Conservation (phyloP, 306 rosid genomes). For the Begonia peltatifolia region DNA sequence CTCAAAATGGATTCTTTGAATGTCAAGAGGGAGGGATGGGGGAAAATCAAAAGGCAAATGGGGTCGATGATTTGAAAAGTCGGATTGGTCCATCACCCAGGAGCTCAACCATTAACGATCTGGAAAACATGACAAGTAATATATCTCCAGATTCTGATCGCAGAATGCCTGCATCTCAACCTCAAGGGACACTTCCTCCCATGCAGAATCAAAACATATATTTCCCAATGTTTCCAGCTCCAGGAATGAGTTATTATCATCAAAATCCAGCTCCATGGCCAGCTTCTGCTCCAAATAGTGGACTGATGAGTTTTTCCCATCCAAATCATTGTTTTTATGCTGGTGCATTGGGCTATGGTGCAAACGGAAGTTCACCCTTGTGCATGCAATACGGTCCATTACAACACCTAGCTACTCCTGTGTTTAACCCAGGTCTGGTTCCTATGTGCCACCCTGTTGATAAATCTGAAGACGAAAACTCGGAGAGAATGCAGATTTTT, state of each 20-base stretch:
- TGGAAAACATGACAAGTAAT: conserved; percentile 19
- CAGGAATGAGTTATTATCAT: conserved; percentile 66
- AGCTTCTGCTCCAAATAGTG: conserved; percentile 46
- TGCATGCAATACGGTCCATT: conserved; percentile 74
- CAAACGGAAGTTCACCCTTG: conserved; percentile 57
- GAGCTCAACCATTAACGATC: conserved; percentile 26
- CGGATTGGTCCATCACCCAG: conserved; percentile 20
- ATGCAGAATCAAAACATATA: conserved; percentile 48
- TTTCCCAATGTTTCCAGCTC: conserved; percentile 56
- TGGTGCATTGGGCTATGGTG: conserved; percentile 68
- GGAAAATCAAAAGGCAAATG: conserved; percentile 13
- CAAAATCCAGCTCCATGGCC: conserved; percentile 91
- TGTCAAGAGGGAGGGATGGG: conserved; percentile 29
- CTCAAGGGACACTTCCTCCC: conserved; percentile 37
- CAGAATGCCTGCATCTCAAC: too few species aligned
- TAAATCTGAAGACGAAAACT: conserved; percentile 25
- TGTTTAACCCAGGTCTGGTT: conserved; percentile 39
- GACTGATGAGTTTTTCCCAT: conserved; percentile 53
- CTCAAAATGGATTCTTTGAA: conserved; percentile 37
- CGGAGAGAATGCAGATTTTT: conserved; percentile 24
- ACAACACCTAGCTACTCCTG: conserved; percentile 53
- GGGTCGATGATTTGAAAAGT: conserved; percentile 22
- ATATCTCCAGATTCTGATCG: conserved; percentile 21
- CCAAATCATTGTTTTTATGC: conserved; percentile 60
- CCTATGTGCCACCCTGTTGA: conserved; percentile 63